Evolutionary conservation across 495 filamentous ascomycete genomes (phyloP).

Genomic region (Daldinia childiae): DNA sequence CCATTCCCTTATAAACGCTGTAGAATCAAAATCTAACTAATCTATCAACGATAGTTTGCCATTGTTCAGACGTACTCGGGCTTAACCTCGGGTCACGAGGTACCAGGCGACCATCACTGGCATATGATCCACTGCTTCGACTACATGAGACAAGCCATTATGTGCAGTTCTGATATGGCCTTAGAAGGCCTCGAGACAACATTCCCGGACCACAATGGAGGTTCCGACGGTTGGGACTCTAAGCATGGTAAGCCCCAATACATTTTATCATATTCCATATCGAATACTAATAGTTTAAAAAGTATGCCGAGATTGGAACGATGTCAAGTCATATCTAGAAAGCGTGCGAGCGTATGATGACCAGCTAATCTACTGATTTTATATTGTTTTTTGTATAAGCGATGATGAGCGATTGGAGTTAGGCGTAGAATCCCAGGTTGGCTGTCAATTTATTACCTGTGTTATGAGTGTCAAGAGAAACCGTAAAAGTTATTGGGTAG

Average conservation of each 20-base stretch:
- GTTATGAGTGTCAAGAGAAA: no score
- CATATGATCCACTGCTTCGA: slow-evolving; percentile 63
- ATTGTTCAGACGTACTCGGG: slow-evolving; percentile 58
- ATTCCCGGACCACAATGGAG: slow-evolving; percentile 58
- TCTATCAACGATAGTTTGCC: slow-evolving; percentile 46
- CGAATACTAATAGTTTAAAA: slow-evolving; percentile 6
- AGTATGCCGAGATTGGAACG: slow-evolving; percentile 55
- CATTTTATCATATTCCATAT: background rate
- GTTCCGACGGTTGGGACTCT: slow-evolving; percentile 58
- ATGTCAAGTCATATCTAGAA: slow-evolving; percentile 54
- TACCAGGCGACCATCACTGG: slow-evolving; percentile 60
- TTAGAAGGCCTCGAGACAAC: slow-evolving; percentile 57
- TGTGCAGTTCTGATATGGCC: slow-evolving; percentile 57
- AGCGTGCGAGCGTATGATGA: slow-evolving; percentile 59
- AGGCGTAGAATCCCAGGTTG: background rate
- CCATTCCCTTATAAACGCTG: no score
- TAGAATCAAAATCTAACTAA: background rate
- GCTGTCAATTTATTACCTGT: no score
- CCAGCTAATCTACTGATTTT: slow-evolving; percentile 53
- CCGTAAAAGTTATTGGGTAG: background rate
- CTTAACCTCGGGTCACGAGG: slow-evolving; percentile 47
- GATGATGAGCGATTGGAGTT: background rate
- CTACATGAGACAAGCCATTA: slow-evolving; percentile 57
- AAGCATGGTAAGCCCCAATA: slow-evolving; percentile 51
- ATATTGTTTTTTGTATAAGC: background rate